Base-by-base conservation (phyloP, 768 basidiomycete species). In the Psilocybe cubensis region DNA sequence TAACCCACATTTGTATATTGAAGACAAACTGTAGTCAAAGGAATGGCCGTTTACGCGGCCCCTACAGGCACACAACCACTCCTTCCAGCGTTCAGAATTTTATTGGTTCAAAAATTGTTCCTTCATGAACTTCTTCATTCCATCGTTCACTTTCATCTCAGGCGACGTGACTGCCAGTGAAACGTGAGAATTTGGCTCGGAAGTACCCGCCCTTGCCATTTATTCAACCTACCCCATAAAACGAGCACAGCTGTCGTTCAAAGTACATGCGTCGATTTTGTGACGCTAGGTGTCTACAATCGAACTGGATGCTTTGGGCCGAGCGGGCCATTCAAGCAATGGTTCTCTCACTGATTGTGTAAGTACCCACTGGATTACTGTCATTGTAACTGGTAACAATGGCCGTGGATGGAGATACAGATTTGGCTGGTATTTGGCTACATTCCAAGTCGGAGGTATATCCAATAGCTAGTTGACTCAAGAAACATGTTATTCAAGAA, bases 391-490 rank as follows among this genome's bases (percentile, higher is more conserved):
- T 20, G 14, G 23, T 21, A 14, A 23, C n/a, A 4, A 38, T 48
- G 9, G 20, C 54, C 33, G 46, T 20, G 44, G 21, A 49, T 28
- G 28, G 10, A 18, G 23, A 50, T 25, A 27, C 24, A 76, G 75
- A 33, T 74, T 68, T 59, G 67, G 72, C 47, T 74, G 71, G 73
- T 74, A 73, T 60, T 54, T 72, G 12, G 61, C 63, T 43, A 71
- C 67, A 3, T 67, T 73, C 56, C 61, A 74, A 24, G 57, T 76
- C 43, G 73, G 72, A 45, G 45, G 75, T 74, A 48, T 42, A 69
- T 64, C 8, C 1, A 73, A 52, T 41, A 68, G 64, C 12, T 0
- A 24, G 28, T 46, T 58, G 7, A 33, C n/a, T 27, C 29, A 28
- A 21, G n/a, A 6, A 20, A 21, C 27, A 33, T n/a, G 35, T 5